A percentile compares a stretch with the other conserved stretches of the same genome.
Conservation (phyloP, 768 basidiomycete genomes). For the Cyclocybe aegerita region DNA sequence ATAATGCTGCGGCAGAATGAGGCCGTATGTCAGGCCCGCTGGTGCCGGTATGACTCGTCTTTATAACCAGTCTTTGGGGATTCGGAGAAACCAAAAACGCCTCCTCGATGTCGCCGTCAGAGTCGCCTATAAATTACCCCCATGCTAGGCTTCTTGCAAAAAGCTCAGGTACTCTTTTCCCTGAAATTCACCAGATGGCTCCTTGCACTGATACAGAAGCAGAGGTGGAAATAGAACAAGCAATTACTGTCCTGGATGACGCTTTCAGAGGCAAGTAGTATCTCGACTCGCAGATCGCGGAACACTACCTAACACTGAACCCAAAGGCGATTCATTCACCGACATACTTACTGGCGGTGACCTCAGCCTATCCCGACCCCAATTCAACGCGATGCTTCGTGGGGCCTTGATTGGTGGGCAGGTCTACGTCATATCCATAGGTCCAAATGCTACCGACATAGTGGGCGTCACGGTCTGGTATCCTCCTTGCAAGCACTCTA, state of each 20-base stretch:
- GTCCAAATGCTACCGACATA: slow-evolving; percentile 10
- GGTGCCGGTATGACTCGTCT: too few species aligned
- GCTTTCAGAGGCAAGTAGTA: slow-evolving; percentile 5
- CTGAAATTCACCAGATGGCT: slow-evolving; percentile 2
- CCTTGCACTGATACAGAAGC: neutral
- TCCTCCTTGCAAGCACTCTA: slow-evolving; percentile 13
- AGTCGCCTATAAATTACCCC: neutral
- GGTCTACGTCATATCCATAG: slow-evolving; percentile 14
- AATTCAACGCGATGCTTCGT: slow-evolving; percentile 11
- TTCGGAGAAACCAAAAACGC: too few species aligned
- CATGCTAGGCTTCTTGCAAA: slow-evolving; percentile 2
- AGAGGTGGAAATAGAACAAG: slow-evolving; percentile 9
- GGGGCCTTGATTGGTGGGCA: slow-evolving; percentile 15
- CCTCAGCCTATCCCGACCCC: slow-evolving; percentile 10
- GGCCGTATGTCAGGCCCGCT: too few species aligned
- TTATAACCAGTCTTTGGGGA: too few species aligned
- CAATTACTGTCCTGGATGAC: slow-evolving; percentile 3
- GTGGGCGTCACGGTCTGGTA: slow-evolving; percentile 19
- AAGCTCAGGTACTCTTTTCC: neutral
- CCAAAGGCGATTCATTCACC: slow-evolving; percentile 19
- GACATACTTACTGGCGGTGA: slow-evolving; percentile 17
- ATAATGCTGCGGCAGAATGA: too few species aligned
- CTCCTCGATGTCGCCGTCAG: neutral
- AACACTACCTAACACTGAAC: neutral
- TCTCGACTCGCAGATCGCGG: neutral